Evolutionary conservation across 768 basidiomycete species (phyloP).

Genomic region (Candolleomyces efflorescens): DNA sequence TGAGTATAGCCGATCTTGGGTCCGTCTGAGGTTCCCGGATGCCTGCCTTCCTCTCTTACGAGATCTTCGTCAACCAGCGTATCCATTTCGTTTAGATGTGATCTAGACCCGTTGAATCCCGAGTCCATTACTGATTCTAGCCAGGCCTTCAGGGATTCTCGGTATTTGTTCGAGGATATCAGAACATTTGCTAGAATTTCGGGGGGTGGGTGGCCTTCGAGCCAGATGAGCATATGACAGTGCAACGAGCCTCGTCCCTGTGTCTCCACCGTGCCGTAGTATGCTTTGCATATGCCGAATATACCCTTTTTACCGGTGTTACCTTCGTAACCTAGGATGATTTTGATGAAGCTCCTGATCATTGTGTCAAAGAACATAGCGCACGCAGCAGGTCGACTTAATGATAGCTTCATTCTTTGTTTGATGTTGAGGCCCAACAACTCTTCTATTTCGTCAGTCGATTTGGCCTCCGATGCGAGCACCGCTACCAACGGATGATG

Average conservation of each 20-base stretch:
- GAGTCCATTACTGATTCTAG: background rate
- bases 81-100: background rate
- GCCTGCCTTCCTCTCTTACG: background rate
- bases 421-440: background rate
- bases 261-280: background rate
- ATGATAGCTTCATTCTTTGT: background rate
- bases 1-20: background rate
- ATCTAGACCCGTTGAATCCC: background rate
- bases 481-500: background rate
- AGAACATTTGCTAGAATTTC: background rate
- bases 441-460: too few relatives aligned
- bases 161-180: background rate
- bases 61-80: background rate
- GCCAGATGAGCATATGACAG: conserved; percentile 1
- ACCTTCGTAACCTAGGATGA: background rate
- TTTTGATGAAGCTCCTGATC: background rate
- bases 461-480: too few relatives aligned
- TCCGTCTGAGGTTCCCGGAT: background rate
- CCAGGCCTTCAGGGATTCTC: background rate
- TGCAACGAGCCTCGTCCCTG: background rate
- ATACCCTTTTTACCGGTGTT: background rate
- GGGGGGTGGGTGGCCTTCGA: background rate
- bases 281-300: background rate
- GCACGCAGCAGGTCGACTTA: background rate
- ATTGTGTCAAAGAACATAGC: background rate